Evolutionary conservation across 2,329 filamentous ascomycete genomes (phyloP), one percentile per base, ranked within the genome.

Genomic region (Didymosphaeria variabile): DNA sequence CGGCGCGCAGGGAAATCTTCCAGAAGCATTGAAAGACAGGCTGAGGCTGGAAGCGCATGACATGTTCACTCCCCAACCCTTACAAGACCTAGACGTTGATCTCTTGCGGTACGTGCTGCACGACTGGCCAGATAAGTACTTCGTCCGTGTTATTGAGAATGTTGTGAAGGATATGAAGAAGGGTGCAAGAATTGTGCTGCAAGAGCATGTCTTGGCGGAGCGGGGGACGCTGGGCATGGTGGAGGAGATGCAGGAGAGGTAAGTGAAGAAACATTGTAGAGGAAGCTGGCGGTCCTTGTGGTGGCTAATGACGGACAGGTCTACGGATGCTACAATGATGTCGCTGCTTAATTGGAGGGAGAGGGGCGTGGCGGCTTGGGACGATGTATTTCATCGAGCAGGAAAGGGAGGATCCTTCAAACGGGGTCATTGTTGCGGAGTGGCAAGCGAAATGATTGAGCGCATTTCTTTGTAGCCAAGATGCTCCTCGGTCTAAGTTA

Each of bases 101-200:
- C 81, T 83, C 67, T 83, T 87, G 73, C 82, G 84, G 46, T 84
- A 82, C 79, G 86, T 88, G 63, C 73, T 88, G 10, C 85, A 88
- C 67, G 86, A 88, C 73, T 61, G 59, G 59, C 21, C 34, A 9
- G 59, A 61, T 26, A 58, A 61, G 40, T 58, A 61, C 23, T 55
- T 17, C 32, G 32, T 51, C 21, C 19, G 50, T 7, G 55, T 62
- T 2, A 34, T 62, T 5, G 36, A 47, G 32, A 51, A 42, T 10
- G 29, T 62, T 3, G 47, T 59, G 7, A 31, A 42, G 9, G 59
- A 26, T 5, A 13, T 62, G 59, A 59, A 55, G 40, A 29, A n/a
- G 2, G 58, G 46, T 9, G 34, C 32, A 9, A 57, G 23, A 23
- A 32, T 60, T 4, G 21, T 60, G 23, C 5, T 60, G 12, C 34